A percentile compares a stretch with the other conserved stretches of the same genome.
Conservation (phyloP, 1,139 yeast genomes). For the Petasospora fabianii region DNA sequence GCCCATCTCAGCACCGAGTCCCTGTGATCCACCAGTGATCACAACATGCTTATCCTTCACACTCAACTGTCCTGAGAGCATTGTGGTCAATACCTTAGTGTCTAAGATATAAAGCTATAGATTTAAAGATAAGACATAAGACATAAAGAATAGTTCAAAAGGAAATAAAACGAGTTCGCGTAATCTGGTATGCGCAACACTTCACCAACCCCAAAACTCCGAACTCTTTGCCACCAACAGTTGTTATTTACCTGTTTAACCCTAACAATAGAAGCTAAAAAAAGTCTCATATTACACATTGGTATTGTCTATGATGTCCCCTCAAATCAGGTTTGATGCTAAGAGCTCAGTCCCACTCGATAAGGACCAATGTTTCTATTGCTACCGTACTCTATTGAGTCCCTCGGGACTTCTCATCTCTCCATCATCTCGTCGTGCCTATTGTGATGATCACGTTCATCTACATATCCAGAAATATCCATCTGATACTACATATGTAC, state of each 20-base stretch:
- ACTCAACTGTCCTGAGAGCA: slow-evolving; percentile 20
- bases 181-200: not conserved
- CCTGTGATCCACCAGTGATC: slow-evolving; percentile 95
- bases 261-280: too few relatives aligned
- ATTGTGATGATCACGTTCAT: slow-evolving; percentile 46
- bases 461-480: slow-evolving; percentile 54
- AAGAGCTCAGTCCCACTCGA: too few relatives aligned
- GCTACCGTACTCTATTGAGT: slow-evolving; percentile 71
- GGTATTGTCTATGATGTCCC: too few relatives aligned
- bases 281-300: too few relatives aligned
- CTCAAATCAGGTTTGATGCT: too few relatives aligned
- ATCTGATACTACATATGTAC: slow-evolving; percentile 50
- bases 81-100: too few relatives aligned
- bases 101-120: too few relatives aligned
- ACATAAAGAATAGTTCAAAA: too few relatives aligned
- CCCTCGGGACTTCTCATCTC: slow-evolving; percentile 69
- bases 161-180: not conserved
- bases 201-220: not conserved
- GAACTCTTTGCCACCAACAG: slow-evolving; percentile 5
- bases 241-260: not conserved
- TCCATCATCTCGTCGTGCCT: slow-evolving; percentile 60
- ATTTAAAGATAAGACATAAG: too few relatives aligned
- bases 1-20: slow-evolving; percentile 83
- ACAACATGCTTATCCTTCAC: slow-evolving; percentile 57
- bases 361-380: slow-evolving; percentile 82